Base-by-base conservation (phyloP, 345 rosid genomes). In the Conringia planisiliqua region DNA sequence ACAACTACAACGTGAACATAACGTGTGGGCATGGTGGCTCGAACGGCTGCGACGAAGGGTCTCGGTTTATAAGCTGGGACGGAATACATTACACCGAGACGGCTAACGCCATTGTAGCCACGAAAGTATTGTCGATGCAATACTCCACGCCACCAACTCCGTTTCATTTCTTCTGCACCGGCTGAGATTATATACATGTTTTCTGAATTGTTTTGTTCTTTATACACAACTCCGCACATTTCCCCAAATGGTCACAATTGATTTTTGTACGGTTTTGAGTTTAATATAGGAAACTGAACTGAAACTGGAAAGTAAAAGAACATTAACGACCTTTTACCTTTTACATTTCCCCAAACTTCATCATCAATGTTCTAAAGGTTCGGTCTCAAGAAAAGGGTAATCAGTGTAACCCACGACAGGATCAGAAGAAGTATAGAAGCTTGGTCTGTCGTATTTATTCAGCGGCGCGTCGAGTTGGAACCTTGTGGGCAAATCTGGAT, bases 51-150 rank as follows among this genome's bases (percentile, higher is more conserved):
- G 40, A 47, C 0, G 84, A 85, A 51, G 88, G 90, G 40, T 78
- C 90, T 32, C 52, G 77, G 44, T 83, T 32, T 26, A 29, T 90
- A 24, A 93, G 79, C 73, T 89, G 97, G 97, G 95, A 90, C 68
- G 95, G 95, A 6, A 89, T 85, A 72, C 98, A 89, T 79, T 85
- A 81, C 77, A 90, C 90, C 3, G 95, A 89, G 85, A 89, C 85
- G 6, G 95, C 97, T 52, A 90, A 90, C 55, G 32, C 76, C 30
- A 74, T 90, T 29, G 52, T 87, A 18, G 87, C 97, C 50, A 85
- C 84, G 38, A 83, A 82, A 79, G 79, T 88, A 38, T 81, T 86
- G 61, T 90, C 98, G 6, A 76, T 60, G 18, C 85, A 82, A 44
- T 82, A 88, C 65, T 88, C 96, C 6, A 79, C 82, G 8, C 96